Base-by-base conservation (phyloP, 495 filamentous ascomycete species). In the Pyronema domesticum region DNA sequence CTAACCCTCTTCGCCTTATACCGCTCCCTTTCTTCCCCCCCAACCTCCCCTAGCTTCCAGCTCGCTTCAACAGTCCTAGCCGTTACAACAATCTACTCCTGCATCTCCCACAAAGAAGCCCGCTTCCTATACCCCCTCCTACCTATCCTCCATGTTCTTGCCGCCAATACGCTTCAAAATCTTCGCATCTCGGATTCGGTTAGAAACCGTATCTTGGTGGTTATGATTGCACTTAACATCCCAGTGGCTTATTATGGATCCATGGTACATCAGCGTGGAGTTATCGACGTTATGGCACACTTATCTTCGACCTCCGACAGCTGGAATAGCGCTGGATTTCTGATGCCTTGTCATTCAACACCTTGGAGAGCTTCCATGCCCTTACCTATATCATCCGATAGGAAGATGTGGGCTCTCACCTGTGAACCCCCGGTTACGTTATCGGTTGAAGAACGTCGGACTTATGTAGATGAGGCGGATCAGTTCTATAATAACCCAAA, bases 311-410 rank as follows among this genome's bases (percentile, higher is more conserved):
- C 60, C 45, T 51, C 46, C 11, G 30, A 36, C 14, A 39, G 13
- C 79, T 85, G 46, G 49, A 59, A 23, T 33, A 86, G 85, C 37
- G 82, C 79, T 6, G 85, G 81, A 3, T 95, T 96, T 69, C 74
- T 98, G n/a, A 94, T 91, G 75, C 91, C 93, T 13, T 98, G 91
- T 69, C 93, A 98, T 72, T 84, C 83, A 59, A 95, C 89, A 7
- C 89, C 91, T n/a, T 98, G 91, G 93, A 83, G 86, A 55, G 85
- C 81, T 6, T 86, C 89, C 63, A 74, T 96, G 35, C 73, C 89
- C 39, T 11, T 43, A 43, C 39, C 11, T 18, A 34, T 37, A 3
- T 15, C 14, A 17, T 17, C 35, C 2, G 69, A 79, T 53, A 86
- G 86, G 3, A 69, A 80, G 53, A 86, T 87, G 3, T 89, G 89